phyloP scores from a whole-genome alignment of 176 grass and related monocot species.

The Oryza officinalis region DNA sequence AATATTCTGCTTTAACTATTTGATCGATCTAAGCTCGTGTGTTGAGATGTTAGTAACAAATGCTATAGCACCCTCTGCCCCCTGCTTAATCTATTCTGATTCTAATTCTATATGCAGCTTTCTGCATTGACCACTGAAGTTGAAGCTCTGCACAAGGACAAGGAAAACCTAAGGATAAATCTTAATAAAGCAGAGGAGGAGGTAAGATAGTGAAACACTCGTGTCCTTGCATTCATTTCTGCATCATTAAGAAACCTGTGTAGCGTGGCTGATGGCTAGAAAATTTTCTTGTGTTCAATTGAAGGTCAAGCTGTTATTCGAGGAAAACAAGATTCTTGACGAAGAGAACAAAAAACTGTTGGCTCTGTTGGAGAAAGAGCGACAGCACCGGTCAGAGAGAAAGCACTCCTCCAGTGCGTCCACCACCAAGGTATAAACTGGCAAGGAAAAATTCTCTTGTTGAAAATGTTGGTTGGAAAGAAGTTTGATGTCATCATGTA shows the following conservation, averaged over 20 bases:
- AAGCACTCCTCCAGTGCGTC: conserved; percentile 56
- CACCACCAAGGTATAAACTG: conserved; percentile 72
- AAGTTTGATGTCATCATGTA: neutral
- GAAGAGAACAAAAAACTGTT: conserved; percentile 76
- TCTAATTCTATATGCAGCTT: conserved; percentile 36
- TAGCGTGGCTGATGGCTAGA: neutral
- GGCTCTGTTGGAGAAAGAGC: conserved; percentile 58
- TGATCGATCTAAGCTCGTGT: neutral
- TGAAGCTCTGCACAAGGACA: conserved; percentile 67
- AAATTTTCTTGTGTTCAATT: neutral
- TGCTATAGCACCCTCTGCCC: neutral
- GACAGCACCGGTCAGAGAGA: conserved; percentile 53
- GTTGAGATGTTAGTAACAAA: neutral
- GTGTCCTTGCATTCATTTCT: neutral
- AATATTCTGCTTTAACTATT: neutral
- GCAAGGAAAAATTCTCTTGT: neutral
- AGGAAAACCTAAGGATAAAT: conserved; percentile 67
- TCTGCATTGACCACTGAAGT: conserved; percentile 48
- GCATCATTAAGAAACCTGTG: neutral
- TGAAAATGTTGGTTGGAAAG: neutral
- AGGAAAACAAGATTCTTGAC: conserved; percentile 75
- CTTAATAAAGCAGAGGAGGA: conserved; percentile 86
- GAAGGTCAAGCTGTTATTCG: conserved; percentile 68
- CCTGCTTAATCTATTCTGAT: neutral
- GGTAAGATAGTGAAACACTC: conserved; percentile 42